Base-by-base conservation (phyloP, 495 filamentous ascomycete species). In the Trichoderma virens region DNA sequence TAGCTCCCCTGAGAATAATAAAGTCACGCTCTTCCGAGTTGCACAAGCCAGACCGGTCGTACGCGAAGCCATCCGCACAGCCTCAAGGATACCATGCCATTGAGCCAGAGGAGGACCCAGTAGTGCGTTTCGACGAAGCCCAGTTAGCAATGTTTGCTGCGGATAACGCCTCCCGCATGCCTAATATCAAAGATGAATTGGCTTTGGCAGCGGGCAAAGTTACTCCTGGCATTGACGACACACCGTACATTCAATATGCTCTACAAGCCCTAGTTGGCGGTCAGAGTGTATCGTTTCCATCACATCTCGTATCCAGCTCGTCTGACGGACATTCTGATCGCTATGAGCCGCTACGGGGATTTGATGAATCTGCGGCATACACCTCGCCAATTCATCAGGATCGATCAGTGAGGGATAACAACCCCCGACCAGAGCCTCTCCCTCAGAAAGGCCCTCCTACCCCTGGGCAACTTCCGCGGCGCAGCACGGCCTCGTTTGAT, bases 151-250 rank as follows among this genome's bases (percentile, higher is more conserved):
- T 78, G 70, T 70, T 73, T 63, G 32, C 68, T 27, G 51, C 67
- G 20, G 64, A 67, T 51, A 75, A 78, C 64, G 63, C 72, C 23
- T 61, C 66, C 41, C 73, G 70, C 65, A 41, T 65, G 35, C 68
- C 70, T 34, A 75, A 75, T 45, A 79, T 80, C 63, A 72, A 76
- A 34, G 78, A 81, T 62, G 75, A 74, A 31, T 69, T 81, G 14
- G 69, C 76, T 65, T 67, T 76, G 60, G 70, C 76, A 34, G 78
- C 78, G 32, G 77, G 78, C 30, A 71, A 72, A 31, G 73, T 82
- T 14, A 82, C 79, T 8, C 79, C 79, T 0, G 79, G 79, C 20
- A 73, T 81, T 11, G 79, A 80, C 68, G 75, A 82, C 66, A 72
- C 72, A 0, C 78, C 79, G 0, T 80, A 76, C 59, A 75, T 82